A percentile compares a stretch with the other conserved stretches of the same genome.
Conservation (phyloP, 257 asterid species). For the Solanum etuberosum region DNA sequence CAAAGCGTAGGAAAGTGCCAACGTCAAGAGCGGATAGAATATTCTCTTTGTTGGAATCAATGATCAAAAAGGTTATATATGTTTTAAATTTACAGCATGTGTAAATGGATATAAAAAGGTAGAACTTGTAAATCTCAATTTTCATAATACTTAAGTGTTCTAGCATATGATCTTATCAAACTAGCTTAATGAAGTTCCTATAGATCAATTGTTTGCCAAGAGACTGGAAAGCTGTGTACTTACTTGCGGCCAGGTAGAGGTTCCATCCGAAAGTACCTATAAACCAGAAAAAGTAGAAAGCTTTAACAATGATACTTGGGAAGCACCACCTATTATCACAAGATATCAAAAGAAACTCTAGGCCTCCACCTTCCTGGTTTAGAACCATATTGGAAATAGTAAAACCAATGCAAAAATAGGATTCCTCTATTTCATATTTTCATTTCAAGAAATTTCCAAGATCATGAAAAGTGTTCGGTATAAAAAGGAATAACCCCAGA, state of each 20-base stretch:
- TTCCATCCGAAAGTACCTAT: slow-evolving; percentile 91
- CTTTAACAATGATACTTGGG: background rate
- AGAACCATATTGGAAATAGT: background rate
- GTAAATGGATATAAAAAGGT: background rate
- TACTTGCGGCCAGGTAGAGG: slow-evolving; percentile 98
- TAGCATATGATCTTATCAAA: background rate
- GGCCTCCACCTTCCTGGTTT: background rate
- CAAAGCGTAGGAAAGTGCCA: background rate
- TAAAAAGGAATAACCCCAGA: background rate
- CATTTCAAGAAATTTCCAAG: background rate
- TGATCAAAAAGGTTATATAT: background rate
- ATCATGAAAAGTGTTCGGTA: background rate
- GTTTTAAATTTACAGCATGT: background rate
- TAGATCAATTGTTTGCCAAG: background rate
- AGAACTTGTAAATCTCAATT: background rate
- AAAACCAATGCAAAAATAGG: background rate
- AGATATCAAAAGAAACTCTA: background rate
- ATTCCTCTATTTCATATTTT: background rate
- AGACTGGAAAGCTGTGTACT: slow-evolving; percentile 10
- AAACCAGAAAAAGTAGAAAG: slow-evolving; percentile 1
- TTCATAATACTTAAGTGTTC: background rate
- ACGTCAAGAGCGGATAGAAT: background rate
- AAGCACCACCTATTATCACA: background rate
- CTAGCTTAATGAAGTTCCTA: background rate
- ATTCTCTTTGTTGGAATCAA: background rate